Evolutionary conservation across 1,284 basidiomycete species (phyloP).

Genomic region (Grifola frondosa): DNA sequence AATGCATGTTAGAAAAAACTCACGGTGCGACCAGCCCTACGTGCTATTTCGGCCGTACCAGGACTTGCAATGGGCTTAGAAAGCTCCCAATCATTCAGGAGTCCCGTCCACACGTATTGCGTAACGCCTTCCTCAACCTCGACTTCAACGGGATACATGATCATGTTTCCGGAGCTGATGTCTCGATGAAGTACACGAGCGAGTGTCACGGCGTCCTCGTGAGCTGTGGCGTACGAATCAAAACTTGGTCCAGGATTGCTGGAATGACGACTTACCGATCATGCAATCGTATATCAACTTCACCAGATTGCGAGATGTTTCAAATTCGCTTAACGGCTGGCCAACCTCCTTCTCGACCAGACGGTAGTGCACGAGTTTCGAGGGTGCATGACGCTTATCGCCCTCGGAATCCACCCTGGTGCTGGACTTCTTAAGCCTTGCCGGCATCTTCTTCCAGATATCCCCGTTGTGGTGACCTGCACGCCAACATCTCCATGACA

Average conservation of each 20-base stretch:
- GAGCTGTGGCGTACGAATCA: not conserved
- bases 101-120: slow-evolving; percentile 4
- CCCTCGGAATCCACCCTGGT: not conserved
- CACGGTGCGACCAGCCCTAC: not conserved
- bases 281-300: not conserved
- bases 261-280: not conserved
- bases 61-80: not conserved
- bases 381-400: not conserved
- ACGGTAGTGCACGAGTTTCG: slow-evolving; percentile 10
- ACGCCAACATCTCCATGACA: slow-evolving; percentile 9
- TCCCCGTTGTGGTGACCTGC: slow-evolving; percentile 4
- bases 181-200: slow-evolving; percentile 10
- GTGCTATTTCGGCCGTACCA: no score
- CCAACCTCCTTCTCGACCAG: slow-evolving; percentile 9
- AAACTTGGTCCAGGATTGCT: no score
- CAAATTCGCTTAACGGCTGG: slow-evolving; percentile 1
- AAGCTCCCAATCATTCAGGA: slow-evolving; percentile 15
- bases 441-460: slow-evolving; percentile 1
- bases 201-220: not conserved
- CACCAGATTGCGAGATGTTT: not conserved
- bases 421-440: no score
- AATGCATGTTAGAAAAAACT: no score
- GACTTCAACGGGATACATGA: slow-evolving; percentile 1
- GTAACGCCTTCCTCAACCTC: not conserved
- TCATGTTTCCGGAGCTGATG: slow-evolving; percentile 11